These are phyloP conservation scores for Bacidia rubella DNA, from an alignment of 495 filamentous ascomycete genomes.

Conservation along the genomic window DNA sequence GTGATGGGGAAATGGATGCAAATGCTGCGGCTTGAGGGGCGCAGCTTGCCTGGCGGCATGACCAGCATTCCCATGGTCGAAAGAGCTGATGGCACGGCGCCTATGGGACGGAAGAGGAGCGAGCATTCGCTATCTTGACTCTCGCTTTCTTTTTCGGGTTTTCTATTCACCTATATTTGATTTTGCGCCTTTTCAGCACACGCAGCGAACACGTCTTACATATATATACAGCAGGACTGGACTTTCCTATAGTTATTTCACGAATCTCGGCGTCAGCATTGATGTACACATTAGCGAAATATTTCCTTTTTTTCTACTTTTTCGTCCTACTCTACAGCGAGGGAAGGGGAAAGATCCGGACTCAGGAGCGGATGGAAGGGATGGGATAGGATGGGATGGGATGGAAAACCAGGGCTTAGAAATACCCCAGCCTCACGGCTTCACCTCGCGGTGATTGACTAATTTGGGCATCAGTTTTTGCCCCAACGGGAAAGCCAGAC, in stretches of 20 bases:
- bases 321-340: no score
- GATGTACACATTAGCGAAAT: no score
- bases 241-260: not conserved
- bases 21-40: conserved; percentile 59
- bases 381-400: not conserved
- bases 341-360: no score
- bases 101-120: conserved; percentile 41
- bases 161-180: conserved; percentile 12
- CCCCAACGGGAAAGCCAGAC: not conserved
- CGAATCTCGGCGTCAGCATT: no score
- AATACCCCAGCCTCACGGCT: conserved; percentile 26
- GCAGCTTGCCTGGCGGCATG: conserved; percentile 51
- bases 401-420: conserved; percentile 17
- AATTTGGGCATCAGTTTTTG: not conserved
- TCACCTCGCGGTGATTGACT: not conserved
- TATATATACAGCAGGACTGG: not conserved
- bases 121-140: conserved; percentile 31
- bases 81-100: conserved; percentile 19
- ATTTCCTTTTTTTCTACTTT: no score
- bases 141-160: conserved; percentile 4
- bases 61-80: conserved; percentile 48
- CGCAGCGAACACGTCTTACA: not conserved
- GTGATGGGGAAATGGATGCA: conserved; percentile 76
- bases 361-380: not conserved
- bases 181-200: conserved; percentile 8